Percentiles rank a stretch among this genome's conserved stretches.
Evolutionary conservation across 768 basidiomycete species (phyloP).

Genomic region (Pisolithus orientalis): DNA sequence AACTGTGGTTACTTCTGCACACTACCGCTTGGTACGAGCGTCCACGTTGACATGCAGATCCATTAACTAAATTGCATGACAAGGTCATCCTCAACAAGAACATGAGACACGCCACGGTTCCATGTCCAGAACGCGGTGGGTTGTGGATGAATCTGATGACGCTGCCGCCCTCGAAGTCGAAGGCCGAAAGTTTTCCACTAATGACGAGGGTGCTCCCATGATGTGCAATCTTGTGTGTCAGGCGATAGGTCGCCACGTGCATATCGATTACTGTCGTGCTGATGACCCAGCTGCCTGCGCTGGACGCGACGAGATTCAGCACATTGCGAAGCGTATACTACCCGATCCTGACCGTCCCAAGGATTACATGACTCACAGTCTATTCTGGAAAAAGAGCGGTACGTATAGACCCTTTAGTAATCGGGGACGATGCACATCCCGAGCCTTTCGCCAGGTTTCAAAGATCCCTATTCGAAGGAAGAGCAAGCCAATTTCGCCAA

Average conservation of each 20-base stretch:
- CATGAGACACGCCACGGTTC: slow-evolving; percentile 56
- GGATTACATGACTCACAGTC: slow-evolving; percentile 43
- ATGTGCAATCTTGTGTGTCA: slow-evolving; percentile 48
- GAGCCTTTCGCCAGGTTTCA: slow-evolving; percentile 35
- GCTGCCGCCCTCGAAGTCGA: slow-evolving; percentile 39
- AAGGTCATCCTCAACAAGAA: slow-evolving; percentile 48
- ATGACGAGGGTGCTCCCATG: slow-evolving; percentile 51
- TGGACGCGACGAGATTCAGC: slow-evolving; percentile 34
- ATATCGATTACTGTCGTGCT: slow-evolving; percentile 46
- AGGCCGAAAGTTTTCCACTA: slow-evolving; percentile 42
- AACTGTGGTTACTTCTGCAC: slow-evolving; percentile 57
- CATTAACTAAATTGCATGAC: background rate
- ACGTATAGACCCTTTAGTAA: background rate
- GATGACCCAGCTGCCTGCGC: slow-evolving; percentile 27
- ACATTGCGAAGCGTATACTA: slow-evolving; percentile 31
- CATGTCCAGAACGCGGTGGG: slow-evolving; percentile 48
- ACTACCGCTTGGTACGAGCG: slow-evolving; percentile 41
- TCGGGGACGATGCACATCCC: background rate
- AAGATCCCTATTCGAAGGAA: slow-evolving; percentile 50
- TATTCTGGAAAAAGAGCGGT: slow-evolving; percentile 51
- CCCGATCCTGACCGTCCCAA: slow-evolving; percentile 41
- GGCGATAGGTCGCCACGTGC: slow-evolving; percentile 45
- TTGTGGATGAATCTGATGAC: slow-evolving; percentile 42
- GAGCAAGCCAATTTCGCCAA: slow-evolving; percentile 42
- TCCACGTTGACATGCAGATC: background rate